Evolutionary conservation across 257 asterid genomes (phyloP), one percentile per base, ranked within the genome.

Genomic region (Solanum sitiens): DNA sequence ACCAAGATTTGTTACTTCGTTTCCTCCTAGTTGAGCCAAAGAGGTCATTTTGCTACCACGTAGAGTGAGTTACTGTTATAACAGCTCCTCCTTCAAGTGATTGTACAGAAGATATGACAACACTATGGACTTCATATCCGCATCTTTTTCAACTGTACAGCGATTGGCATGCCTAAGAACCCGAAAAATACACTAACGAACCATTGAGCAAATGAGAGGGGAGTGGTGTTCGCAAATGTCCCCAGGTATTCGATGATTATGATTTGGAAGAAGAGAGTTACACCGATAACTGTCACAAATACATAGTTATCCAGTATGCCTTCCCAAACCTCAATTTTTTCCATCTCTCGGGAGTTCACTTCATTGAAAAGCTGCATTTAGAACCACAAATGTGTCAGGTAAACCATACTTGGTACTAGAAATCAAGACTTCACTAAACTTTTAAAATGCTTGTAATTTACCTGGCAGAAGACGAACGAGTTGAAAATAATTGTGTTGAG

Each of bases 281-380:
- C 90, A 27, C 85, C n/a, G 1, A 92, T 37, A 72, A 92, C 94
- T 77, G 61, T 86, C 71, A 90, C 89, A 65, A 92, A 92, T 12
- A 92, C 93, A 1, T 90, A 84, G 83, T 92, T 92, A 71, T 89
- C 89, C 83, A 92, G 89, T 42, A 92, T 87, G 73, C 94, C 94
- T 10, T 92, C 91, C 12, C 91, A 87, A n/a, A 92, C 94, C 84
- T 92, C 90, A n/a, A 89, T 50, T 76, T 92, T 92, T 83, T 92
- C 94, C 94, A 92, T 92, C 82, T 92, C 92, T 45, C 94, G 89
- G 6, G 94, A 92, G 90, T 86, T 92, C 40, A 92, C 87, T 87
- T 92, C 94, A 33, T 92, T 92, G 89, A 92, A 92, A 23, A 92
- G 79, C 94, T 92, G 93, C 86, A 89, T 25, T 70, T 10, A 79